These are phyloP conservation scores for Boletus rubroflammeus DNA, from an alignment of 768 basidiomycete species.

Conservation along the genomic window DNA sequence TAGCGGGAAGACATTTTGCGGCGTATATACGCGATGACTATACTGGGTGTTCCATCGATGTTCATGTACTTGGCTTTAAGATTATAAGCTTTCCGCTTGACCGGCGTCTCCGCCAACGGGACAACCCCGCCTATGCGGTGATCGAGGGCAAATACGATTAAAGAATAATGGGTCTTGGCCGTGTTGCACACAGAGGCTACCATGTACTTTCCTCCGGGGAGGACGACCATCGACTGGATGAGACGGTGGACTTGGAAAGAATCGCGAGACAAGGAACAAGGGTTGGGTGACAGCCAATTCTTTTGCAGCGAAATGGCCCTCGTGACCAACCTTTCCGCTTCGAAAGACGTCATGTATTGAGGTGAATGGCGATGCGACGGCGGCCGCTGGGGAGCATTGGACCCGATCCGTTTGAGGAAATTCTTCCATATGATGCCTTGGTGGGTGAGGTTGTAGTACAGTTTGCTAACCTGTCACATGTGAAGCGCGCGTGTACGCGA, in stretches of 20 bases:
- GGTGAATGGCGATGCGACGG: conserved; percentile 49
- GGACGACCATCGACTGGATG: conserved; percentile 51
- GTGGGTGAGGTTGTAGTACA: conserved; percentile 61
- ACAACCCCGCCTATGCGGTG: conserved; percentile 40
- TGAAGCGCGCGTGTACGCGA: not conserved
- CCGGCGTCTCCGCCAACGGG: conserved; percentile 48
- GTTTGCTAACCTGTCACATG: conserved; percentile 47
- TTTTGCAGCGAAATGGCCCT: conserved; percentile 58
- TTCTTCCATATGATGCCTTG: conserved; percentile 69
- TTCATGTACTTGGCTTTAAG: conserved; percentile 61
- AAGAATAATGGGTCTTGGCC: conserved; percentile 41
- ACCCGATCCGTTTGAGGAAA: conserved; percentile 48
- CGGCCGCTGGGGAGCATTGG: conserved; percentile 59
- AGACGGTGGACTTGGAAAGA: conserved; percentile 30
- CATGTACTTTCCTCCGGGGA: conserved; percentile 68
- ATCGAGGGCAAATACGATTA: conserved; percentile 56
- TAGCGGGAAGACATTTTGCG: conserved; percentile 30
- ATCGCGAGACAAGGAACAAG: conserved; percentile 29
- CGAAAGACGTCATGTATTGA: conserved; percentile 32
- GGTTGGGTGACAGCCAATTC: conserved; percentile 49
- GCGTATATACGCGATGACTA: conserved; percentile 53
- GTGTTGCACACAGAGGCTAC: conserved; percentile 54
- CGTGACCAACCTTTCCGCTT: conserved; percentile 55
- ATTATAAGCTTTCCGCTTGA: conserved; percentile 50
- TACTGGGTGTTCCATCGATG: conserved; percentile 40